Conservation (phyloP, 768 basidiomycete species). For the Tephrocybe sp. region DNA sequence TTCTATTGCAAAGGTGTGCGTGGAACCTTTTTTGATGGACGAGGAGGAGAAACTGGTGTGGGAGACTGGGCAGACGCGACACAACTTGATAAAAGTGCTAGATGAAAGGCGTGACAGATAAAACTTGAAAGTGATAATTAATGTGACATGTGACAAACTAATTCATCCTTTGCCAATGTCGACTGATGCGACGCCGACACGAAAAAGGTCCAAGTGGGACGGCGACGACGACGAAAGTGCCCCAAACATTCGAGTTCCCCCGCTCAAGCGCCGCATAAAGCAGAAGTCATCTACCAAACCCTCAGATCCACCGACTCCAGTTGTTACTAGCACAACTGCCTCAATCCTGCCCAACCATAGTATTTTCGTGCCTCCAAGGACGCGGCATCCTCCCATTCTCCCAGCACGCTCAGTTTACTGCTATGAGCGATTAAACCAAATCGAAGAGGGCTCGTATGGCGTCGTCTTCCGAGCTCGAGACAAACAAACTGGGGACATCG, state of each 20-base stretch:
- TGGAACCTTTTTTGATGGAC: slow-evolving; percentile 61
- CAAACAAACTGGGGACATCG: slow-evolving; percentile 92
- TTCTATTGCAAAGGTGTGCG: slow-evolving; percentile 62
- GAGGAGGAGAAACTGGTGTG: slow-evolving; percentile 28
- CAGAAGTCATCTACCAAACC: slow-evolving; percentile 30
- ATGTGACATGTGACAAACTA: background rate
- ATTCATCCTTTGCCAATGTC: slow-evolving; percentile 24
- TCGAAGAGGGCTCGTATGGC: slow-evolving; percentile 98
- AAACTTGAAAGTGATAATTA: too few relatives aligned
- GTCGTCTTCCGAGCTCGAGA: slow-evolving; percentile 96
- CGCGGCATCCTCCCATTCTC: slow-evolving; percentile 71
- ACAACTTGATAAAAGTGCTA: slow-evolving; percentile 67
- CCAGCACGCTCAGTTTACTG: slow-evolving; percentile 92
- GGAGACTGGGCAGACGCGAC: slow-evolving; percentile 48
- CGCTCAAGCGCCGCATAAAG: slow-evolving; percentile 56
- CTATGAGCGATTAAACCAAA: slow-evolving; percentile 94
- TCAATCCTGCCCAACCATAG: slow-evolving; percentile 44
- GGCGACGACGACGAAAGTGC: slow-evolving; percentile 36
- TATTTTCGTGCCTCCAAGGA: slow-evolving; percentile 71
- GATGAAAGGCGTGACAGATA: slow-evolving; percentile 32
- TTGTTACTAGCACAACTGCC: slow-evolving; percentile 19
- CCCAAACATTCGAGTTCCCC: slow-evolving; percentile 29
- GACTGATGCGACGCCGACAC: slow-evolving; percentile 49
- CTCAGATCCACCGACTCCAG: slow-evolving; percentile 16
- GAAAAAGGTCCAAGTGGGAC: slow-evolving; percentile 81